These are phyloP conservation scores for Abrus pulchellus DNA, from an alignment of 306 rosid species.

Conservation along the genomic window DNA sequence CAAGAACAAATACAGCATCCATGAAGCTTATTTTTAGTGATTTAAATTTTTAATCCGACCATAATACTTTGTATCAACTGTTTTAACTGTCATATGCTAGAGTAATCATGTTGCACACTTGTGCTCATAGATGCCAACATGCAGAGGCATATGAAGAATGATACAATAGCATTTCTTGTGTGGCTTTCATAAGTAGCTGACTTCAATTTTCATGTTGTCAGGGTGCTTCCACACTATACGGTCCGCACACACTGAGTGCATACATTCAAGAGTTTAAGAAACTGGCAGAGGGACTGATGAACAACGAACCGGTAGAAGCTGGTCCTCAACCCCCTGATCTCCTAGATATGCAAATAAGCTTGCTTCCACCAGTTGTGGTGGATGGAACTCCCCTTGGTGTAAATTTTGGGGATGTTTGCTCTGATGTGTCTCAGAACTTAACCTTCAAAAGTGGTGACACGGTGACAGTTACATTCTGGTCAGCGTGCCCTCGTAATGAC, in stretches of 20 bases:
- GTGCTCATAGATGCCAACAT: background rate
- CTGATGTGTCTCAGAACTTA: constrained; percentile 74
- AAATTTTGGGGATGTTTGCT: constrained; percentile 73
- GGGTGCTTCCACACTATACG: constrained; percentile 94
- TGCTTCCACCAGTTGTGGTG: constrained; percentile 80
- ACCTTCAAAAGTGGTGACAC: constrained; percentile 71
- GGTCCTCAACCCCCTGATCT: constrained; percentile 95
- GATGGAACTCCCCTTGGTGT: constrained; percentile 74
- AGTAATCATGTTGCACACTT: constrained; percentile 6
- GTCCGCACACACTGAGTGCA: constrained; percentile 87
- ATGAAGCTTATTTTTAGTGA: background rate
- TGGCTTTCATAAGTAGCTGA: background rate
- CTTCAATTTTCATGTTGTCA: constrained; percentile 45
- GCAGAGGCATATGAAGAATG: background rate
- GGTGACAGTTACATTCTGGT: constrained; percentile 79
- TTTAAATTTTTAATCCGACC: constrained; percentile 25
- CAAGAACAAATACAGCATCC: background rate
- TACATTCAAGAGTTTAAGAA: constrained; percentile 93
- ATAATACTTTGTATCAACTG: background rate
- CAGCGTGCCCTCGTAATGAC: constrained; percentile 93
- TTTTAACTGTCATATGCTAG: background rate
- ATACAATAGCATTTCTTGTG: background rate
- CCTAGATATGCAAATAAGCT: constrained; percentile 73
- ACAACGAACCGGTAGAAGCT: constrained; percentile 51
- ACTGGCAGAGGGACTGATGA: constrained; percentile 73